Base-by-base conservation (phyloP, 805 yeast genomes). In the Saturnispora quitensis region DNA sequence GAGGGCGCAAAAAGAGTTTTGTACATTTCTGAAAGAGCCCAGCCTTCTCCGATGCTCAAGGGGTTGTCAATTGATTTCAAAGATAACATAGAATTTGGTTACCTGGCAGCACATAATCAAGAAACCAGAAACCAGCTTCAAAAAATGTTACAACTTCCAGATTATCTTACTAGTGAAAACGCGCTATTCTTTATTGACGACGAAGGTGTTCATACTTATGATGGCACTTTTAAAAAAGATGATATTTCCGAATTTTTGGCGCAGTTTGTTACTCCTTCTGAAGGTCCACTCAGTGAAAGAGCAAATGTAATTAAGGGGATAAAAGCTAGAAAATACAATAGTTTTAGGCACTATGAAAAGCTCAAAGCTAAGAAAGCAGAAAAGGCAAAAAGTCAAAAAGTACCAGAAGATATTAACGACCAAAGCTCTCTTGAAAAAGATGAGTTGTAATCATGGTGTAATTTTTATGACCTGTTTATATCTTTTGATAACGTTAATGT, bases 31-130 rank as follows among this genome's bases (percentile, higher is more conserved):
- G 70, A 73, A 44, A 74, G 75, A 48, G 70, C 68, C 20, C 68
- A 65, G 42, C 65, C 80, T 4, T 72, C 84, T 9, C 77, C 89
- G 1, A 62, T 81, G 52, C 74, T 74, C 59, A 86, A 83, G 60
- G 68, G 85, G 1, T 67, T 88, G 54, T 89, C 91, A 2, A 72
- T 86, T 50, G 95, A 87, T 62, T 82, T 80, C 64, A 63, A 83
- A 42, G 80, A 74, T 0, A 55, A 62, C 2, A 62, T 76, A 3
- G 77, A 78, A 42, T 73, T 78, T 58, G 83, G 74, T 1, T 74
- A 69, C 62, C 62, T 65, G 9, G 58, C 59, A 6, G 55, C 54
- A 2, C 50, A 51, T 8, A 56, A 61, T 13, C 28, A 43, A 1
- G 59, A 40, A 25, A 27, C 58, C 3, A 59, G 62, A 33, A 40